Base-by-base conservation (phyloP, 805 yeast genomes). In the Zygoascus bituminiphila region DNA sequence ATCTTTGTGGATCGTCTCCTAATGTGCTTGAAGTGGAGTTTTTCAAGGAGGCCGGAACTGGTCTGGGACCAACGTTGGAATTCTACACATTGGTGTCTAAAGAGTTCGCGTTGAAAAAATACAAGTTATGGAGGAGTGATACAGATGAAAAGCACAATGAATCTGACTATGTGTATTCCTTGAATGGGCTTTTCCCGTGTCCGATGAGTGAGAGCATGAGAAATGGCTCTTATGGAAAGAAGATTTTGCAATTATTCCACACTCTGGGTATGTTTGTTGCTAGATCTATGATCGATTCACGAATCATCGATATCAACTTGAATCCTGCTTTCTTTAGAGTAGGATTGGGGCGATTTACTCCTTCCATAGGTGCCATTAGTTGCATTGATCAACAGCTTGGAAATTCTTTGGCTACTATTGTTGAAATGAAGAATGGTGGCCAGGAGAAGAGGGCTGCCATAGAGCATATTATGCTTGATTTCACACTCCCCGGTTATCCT, bases 31-130 rank as follows among this genome's bases (percentile, higher is more conserved):
- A 91, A 57, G 81, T 93, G 48, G 96, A 89, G 62, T 91, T 84
- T 58, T 79, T 75, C 53, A 88, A 83, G 54, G 98, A 91, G 62
- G 96, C 76, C 5, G 98, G 98, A n/a, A 82, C 96, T 0, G 98
- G 98, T 0, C 68, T 88, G 41, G 98, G 98, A 0, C 98, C 98
- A 2, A 91, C 98, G 0, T 70, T 89, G 54, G 98, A 91, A 64
- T 91, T 93, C 60, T 91, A 88, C 60, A 80, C 97, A 0, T 70
- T 74, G 14, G 88, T 86, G 1, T 88, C 96, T 0, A 78, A 72
- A 49, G 88, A 82, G 53, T 88, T 91, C 62, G 69, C 83, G 1
- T 73, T 69, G 54, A 74, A 72, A 45, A 72, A 71, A 23, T 65
- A 82, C 42, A 65, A 65, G 7, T 69, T 93, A 69, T 91, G 98